phyloP scores from a whole-genome alignment of 371 early-diverging fungal species.

The Blakeslea trispora region DNA sequence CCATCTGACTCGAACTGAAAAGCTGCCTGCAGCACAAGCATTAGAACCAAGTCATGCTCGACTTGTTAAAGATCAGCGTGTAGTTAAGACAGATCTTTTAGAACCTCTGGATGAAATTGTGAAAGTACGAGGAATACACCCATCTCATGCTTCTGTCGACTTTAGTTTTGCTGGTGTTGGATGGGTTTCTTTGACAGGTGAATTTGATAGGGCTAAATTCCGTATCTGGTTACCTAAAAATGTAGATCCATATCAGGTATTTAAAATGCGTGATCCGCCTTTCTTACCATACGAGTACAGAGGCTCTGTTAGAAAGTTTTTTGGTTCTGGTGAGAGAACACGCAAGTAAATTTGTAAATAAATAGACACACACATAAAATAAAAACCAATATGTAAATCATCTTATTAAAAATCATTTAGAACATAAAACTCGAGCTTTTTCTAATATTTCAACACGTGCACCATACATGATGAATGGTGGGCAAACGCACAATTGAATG shows the following conservation, averaged over 20 bases:
- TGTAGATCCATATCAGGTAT: conserved; percentile 41
- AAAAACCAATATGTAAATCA: conserved; percentile 2
- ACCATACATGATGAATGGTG: conserved; percentile 37
- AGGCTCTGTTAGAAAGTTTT: conserved; percentile 48
- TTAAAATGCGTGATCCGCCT: conserved; percentile 50
- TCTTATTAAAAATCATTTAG: background rate
- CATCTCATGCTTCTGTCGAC: conserved; percentile 55
- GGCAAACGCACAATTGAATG: conserved; percentile 41
- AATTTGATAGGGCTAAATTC: conserved; percentile 50
- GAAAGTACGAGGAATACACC: conserved; percentile 47
- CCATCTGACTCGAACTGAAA: conserved; percentile 60
- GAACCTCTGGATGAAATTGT: conserved; percentile 33
- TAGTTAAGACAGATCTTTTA: conserved; percentile 15
- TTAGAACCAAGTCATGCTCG: conserved; percentile 8
- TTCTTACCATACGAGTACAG: conserved; percentile 67
- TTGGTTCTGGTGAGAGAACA: conserved; percentile 45
- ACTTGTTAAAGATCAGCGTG: conserved; percentile 18
- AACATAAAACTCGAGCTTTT: conserved; percentile 42
- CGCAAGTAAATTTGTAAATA: conserved; percentile 16
- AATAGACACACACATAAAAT: too few relatives aligned
- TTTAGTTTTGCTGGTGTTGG: conserved; percentile 69
- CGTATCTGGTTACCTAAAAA: conserved; percentile 57
- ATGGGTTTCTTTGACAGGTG: conserved; percentile 66
- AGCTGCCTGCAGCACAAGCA: conserved; percentile 35
- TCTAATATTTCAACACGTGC: conserved; percentile 30